These are phyloP conservation scores for Suaeda aralocaspica DNA, from an alignment of 148 eudicot species.

Conservation along the genomic window DNA sequence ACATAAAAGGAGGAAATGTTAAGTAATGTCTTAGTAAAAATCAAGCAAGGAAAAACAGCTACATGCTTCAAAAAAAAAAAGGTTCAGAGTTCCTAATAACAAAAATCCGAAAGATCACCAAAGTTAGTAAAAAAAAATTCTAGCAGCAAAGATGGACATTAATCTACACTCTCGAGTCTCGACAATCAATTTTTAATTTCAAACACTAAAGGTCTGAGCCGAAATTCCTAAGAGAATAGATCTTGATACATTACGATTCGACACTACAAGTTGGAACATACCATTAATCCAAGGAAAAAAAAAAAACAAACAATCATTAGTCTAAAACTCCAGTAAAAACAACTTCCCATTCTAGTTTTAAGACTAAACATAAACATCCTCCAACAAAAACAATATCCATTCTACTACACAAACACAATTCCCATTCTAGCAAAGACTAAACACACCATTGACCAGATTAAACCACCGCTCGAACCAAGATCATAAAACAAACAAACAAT, in stretches of 20 bases:
- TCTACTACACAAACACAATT: background rate
- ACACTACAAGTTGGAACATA: no score
- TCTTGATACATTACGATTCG: no score
- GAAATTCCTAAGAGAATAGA: background rate
- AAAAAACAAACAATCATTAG: background rate
- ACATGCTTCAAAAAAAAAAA: background rate
- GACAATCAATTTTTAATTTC: background rate
- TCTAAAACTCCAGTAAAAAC: background rate
- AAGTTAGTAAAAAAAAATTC: background rate
- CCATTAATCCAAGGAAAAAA: background rate
- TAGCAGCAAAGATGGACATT: background rate
- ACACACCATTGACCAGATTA: background rate
- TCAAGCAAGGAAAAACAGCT: no score
- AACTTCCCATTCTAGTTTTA: background rate
- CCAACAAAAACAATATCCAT: background rate
- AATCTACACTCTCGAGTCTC: background rate
- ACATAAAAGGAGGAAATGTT: no score
- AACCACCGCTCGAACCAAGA: no score
- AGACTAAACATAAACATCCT: background rate
- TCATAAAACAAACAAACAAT: no score
- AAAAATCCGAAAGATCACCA: background rate
- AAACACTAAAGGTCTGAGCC: background rate
- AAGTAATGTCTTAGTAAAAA: background rate
- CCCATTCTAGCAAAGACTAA: background rate
- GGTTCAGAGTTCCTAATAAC: background rate